Conservation (phyloP, 306 rosid genomes). For the Ammopiptanthus mongolicus region DNA sequence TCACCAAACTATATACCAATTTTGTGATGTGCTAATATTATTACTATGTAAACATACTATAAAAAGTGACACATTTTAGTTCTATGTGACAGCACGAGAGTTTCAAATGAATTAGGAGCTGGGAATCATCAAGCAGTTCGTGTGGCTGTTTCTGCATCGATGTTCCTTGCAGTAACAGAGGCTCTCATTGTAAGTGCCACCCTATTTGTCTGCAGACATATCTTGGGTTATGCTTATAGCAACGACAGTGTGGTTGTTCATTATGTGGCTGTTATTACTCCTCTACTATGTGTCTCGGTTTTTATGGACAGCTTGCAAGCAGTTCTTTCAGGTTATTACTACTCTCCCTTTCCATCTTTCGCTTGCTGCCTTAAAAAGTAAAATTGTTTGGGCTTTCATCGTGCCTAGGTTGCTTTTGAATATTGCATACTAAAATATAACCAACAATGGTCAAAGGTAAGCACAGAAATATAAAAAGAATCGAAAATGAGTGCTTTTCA, state of each 20-base stretch:
- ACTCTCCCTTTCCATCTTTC: background rate
- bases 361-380: background rate
- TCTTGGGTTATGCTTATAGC: slow-evolving; percentile 39
- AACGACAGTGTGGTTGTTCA: slow-evolving; percentile 24
- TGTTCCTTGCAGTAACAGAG: slow-evolving; percentile 27
- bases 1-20: background rate
- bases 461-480: no score
- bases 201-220: slow-evolving; percentile 13
- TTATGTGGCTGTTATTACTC: slow-evolving; percentile 25
- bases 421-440: no score
- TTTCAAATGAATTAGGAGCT: slow-evolving; percentile 48
- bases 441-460: no score
- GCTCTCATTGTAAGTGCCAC: slow-evolving; percentile 16
- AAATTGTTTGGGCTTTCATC: no score
- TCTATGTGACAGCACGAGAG: slow-evolving; percentile 23
- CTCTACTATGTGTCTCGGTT: slow-evolving; percentile 33
- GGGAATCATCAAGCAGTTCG: slow-evolving; percentile 35
- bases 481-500: no score
- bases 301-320: slow-evolving; percentile 39
- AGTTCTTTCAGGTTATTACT: slow-evolving; percentile 33
- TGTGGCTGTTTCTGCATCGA: slow-evolving; percentile 4
- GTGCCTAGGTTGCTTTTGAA: no score
- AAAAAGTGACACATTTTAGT: background rate
- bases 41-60: background rate
- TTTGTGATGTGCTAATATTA: background rate